A percentile compares a stretch with the other conserved stretches of the same genome.
These are phyloP conservation scores for Drosera spatulata DNA, from an alignment of 179 eudicot species.

Conservation along the genomic window DNA sequence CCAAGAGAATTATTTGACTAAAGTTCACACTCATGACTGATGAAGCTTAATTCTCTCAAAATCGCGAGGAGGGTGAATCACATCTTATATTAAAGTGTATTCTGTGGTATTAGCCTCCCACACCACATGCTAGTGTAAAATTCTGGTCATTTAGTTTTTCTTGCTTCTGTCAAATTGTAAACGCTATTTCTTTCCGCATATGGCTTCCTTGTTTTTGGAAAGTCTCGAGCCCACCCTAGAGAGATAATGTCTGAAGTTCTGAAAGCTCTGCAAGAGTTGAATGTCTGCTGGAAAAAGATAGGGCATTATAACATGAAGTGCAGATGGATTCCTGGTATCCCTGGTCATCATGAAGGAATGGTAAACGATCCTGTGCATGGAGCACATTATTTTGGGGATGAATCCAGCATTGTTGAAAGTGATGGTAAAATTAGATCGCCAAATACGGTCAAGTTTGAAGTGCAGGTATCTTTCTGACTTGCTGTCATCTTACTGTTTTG, in stretches of 20 bases:
- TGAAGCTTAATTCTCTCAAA: too few species aligned
- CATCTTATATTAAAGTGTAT: too few species aligned
- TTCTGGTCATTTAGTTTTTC: neutral
- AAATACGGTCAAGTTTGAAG: conserved; percentile 77
- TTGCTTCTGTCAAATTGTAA: neutral
- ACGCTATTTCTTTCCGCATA: neutral
- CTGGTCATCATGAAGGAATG: conserved; percentile 52
- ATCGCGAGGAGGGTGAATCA: too few species aligned
- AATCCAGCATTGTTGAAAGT: conserved; percentile 46
- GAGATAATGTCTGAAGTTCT: conserved; percentile 89
- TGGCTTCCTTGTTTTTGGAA: neutral
- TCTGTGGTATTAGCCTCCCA: too few species aligned
- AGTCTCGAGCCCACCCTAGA: conserved; percentile 93
- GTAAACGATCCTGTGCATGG: conserved; percentile 38
- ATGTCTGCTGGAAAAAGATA: conserved; percentile 81
- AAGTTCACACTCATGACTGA: too few species aligned
- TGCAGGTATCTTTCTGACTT: conserved; percentile 46
- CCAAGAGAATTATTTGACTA: too few species aligned
- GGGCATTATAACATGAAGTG: conserved; percentile 96
- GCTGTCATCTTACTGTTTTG: neutral
- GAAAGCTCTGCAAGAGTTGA: conserved; percentile 78
- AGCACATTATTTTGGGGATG: conserved; percentile 50
- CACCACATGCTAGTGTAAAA: too few species aligned
- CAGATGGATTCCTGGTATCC: conserved; percentile 61
- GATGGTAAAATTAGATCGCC: conserved; percentile 30